Conservation (phyloP, 441 rosid species). For the Gossypium laxum region DNA sequence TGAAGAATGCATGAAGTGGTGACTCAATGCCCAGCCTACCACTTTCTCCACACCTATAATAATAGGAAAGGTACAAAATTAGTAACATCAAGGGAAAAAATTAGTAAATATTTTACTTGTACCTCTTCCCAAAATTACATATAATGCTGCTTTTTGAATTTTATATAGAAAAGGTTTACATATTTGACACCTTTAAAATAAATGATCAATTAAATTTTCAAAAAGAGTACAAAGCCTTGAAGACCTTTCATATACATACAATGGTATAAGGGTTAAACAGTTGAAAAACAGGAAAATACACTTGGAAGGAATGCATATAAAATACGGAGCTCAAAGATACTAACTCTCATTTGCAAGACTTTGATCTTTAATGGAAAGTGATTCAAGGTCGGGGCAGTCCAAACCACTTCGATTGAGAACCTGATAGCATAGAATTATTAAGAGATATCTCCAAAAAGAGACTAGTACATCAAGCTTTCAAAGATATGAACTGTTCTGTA, state of each 20-base stretch:
- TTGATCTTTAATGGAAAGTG: conserved; percentile 64
- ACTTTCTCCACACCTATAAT: conserved; percentile 74
- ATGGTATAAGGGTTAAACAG: not conserved
- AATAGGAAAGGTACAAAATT: conserved; percentile 10
- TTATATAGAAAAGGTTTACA: not conserved
- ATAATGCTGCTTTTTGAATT: not conserved
- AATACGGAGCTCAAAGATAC: conserved; percentile 19
- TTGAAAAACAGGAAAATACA: not conserved
- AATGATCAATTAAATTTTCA: not conserved
- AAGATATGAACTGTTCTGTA: not conserved
- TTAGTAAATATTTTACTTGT: not conserved
- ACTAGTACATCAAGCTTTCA: not conserved
- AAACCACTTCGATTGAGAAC: conserved; percentile 52
- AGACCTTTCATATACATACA: not conserved
- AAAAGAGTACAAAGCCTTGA: not conserved
- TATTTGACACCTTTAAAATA: not conserved
- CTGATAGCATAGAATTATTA: conserved; percentile 21
- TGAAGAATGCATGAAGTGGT: conserved; percentile 66
- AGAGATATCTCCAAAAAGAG: conserved; percentile 16
- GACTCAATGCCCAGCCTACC: conserved; percentile 86
- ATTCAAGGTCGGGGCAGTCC: conserved; percentile 71
- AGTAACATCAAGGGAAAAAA: conserved; percentile 8
- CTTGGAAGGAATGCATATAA: not conserved
- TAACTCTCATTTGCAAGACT: conserved; percentile 62
- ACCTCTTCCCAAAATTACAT: not conserved